Base-by-base conservation (phyloP, 345 rosid species). In the Citrus unshiu region DNA sequence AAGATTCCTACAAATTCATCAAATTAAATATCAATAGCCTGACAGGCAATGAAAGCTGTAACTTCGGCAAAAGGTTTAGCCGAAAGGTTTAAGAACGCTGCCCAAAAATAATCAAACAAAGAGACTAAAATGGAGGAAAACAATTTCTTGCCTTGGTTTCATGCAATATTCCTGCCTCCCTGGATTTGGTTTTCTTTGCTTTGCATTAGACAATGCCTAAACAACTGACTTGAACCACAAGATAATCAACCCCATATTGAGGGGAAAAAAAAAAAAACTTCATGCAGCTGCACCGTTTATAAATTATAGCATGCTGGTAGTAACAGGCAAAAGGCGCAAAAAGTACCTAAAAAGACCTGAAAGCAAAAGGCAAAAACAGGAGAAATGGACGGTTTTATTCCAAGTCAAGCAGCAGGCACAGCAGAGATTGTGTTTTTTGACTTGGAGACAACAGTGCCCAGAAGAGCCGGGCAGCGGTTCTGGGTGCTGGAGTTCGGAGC, bases 371-470 rank as follows among this genome's bases (percentile, higher is more conserved):
- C 34, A 0, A 63, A 46, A 65, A 32, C 69, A 43, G 29, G 21
- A 10, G 37, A 18, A 71, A 89, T 85, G 89, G 90, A 84, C 62
- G 56, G 57, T 22, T 74, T 81, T 21, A 57, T 62, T 18, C 56
- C 70, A 9, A 56, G 49, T 43, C 70, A 63, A 16, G 73, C 57
- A 6, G 93, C 16, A 66, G 69, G 75, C 4, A 21, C 40, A 0
- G 35, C 81, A 5, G 92, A 90, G 81, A 90, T 92, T 2, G 94
- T 90, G 57, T 94, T 95, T 76, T 93, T 95, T 25, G 97, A 94
- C 91, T 62, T 95, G 27, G 97, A 95, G 82, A 95, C 99, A 10
- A 94, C 86, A 4, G 95, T 94, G 0, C 98, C 98, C 16, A 91
- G 81, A 63, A 83, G 80, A 79, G 9, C 80, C 1, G 92, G 94